These are phyloP conservation scores for Brassica juncea DNA, from an alignment of 345 rosid species.

Conservation along the genomic window DNA sequence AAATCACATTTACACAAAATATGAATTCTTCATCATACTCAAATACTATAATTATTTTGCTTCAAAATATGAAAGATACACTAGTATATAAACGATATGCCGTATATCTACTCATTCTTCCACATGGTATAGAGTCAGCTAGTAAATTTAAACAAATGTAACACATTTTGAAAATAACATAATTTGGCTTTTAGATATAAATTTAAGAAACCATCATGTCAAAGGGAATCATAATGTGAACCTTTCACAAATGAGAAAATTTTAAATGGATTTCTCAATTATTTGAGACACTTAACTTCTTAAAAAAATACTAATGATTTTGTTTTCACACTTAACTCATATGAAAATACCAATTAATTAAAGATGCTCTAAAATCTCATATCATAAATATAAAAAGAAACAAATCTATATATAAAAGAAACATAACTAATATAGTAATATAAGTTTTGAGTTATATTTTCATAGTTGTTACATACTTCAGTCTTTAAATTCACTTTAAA, in stretches of 20 bases:
- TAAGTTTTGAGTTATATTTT: background rate
- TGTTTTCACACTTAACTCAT: conserved; percentile 7
- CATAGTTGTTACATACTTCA: background rate
- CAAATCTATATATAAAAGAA: background rate
- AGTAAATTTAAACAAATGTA: background rate
- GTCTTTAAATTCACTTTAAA: background rate
- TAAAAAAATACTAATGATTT: background rate
- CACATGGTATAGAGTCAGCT: background rate
- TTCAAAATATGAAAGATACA: background rate
- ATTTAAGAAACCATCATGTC: background rate
- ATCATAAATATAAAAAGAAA: background rate
- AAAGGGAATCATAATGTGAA: background rate
- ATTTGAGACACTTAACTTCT: background rate
- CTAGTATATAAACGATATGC: background rate
- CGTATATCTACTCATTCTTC: background rate
- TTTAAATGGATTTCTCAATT: background rate
- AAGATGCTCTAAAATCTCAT: background rate
- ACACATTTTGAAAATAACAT: background rate
- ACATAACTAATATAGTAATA: background rate
- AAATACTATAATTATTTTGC: background rate
- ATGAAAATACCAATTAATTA: background rate
- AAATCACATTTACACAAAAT: background rate
- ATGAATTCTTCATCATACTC: background rate
- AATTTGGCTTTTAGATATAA: background rate
- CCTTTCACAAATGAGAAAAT: background rate